Evolutionary conservation across 768 basidiomycete species (phyloP).

Genomic region (Collybia sordida): DNA sequence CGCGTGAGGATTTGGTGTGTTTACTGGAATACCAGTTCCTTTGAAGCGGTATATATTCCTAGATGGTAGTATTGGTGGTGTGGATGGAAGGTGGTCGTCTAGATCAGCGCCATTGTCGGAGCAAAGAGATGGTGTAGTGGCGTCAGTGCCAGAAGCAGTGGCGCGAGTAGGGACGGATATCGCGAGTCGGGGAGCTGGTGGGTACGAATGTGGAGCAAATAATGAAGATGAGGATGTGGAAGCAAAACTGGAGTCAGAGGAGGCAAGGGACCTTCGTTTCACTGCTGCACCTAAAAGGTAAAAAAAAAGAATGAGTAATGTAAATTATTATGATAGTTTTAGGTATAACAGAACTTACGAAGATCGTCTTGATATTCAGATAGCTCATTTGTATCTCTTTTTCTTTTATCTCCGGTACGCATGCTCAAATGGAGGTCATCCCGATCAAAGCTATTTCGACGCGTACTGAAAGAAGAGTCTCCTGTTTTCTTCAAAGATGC

Average conservation of each 20-base stretch:
- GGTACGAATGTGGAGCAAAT: constrained; percentile 17
- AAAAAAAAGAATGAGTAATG: background rate
- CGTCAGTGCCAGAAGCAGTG: constrained; percentile 28
- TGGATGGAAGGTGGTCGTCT: constrained; percentile 51
- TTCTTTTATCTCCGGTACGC: constrained; percentile 31
- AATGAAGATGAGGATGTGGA: constrained; percentile 18
- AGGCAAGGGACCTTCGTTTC: constrained; percentile 37
- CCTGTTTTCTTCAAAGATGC: background rate
- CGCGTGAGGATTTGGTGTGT: background rate
- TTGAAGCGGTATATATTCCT: constrained; percentile 17
- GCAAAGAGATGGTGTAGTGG: constrained; percentile 68
- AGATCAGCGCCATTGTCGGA: constrained; percentile 64
- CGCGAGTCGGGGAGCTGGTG: constrained; percentile 13
- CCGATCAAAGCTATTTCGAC: background rate
- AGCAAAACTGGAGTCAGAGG: constrained; percentile 26
- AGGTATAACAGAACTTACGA: constrained; percentile 30
- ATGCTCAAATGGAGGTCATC: background rate
- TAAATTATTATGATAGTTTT: background rate
- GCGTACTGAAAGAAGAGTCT: background rate
- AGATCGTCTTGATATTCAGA: constrained; percentile 26
- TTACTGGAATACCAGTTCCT: constrained; percentile 16
- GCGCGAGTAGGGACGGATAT: constrained; percentile 14
- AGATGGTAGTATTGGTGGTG: constrained; percentile 40
- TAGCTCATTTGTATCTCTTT: constrained; percentile 27
- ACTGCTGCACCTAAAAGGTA: constrained; percentile 19